Evolutionary conservation across 2,329 filamentous ascomycete genomes (phyloP).

Genomic region (Chrysoporthe puriensis): DNA sequence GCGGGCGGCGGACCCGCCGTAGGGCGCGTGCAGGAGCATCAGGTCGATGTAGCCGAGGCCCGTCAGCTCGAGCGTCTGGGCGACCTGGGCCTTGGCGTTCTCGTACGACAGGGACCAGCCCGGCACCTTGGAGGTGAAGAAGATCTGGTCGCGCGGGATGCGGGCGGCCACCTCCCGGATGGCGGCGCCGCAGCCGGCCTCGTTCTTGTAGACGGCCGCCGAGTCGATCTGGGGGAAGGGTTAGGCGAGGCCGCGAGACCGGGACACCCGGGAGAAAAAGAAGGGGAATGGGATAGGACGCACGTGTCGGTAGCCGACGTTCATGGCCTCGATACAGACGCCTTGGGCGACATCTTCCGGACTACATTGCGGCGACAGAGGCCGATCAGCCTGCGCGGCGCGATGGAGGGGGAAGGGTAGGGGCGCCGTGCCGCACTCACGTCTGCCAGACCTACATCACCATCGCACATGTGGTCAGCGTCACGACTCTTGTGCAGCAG

Average conservation of each 20-base stretch:
- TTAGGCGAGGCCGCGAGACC: not conserved
- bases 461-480: conserved; percentile 12
- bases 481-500: not conserved
- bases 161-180: conserved; percentile 44
- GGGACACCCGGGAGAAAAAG: not conserved
- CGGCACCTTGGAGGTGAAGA: conserved; percentile 62
- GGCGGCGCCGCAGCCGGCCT: conserved; percentile 51
- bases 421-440: conserved; percentile 40
- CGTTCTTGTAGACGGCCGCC: conserved; percentile 56
- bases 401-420: not conserved
- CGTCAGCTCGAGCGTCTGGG: conserved; percentile 64
- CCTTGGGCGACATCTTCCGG: conserved; percentile 42
- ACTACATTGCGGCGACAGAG: conserved; percentile 30
- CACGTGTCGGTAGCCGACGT: conserved; percentile 58
- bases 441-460: conserved; percentile 54
- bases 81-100: conserved; percentile 64
- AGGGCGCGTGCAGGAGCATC: conserved; percentile 65
- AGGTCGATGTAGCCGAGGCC: conserved; percentile 70
- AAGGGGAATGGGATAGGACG: conserved; percentile 23
- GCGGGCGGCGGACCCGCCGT: conserved; percentile 57
- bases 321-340: conserved; percentile 50
- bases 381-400: not conserved
- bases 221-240: conserved; percentile 53
- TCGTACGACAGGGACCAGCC: conserved; percentile 58
- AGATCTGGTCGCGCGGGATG: conserved; percentile 52